Evolutionary conservation across 495 filamentous ascomycete species (phyloP), one percentile per base, ranked within the genome.

Genomic region (Hyphodiscus hymeniophilus): DNA sequence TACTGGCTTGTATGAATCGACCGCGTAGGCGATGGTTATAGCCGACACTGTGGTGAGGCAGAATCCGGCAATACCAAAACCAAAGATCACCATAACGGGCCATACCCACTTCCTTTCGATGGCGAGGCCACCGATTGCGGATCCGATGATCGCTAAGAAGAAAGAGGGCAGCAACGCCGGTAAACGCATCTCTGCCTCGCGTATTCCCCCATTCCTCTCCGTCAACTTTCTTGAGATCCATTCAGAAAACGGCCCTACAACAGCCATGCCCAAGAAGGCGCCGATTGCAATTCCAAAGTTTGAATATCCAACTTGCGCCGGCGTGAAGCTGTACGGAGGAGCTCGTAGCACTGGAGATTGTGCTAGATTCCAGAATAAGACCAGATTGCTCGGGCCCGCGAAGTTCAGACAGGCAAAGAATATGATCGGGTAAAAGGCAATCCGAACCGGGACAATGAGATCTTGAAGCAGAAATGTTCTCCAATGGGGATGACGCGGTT

Each of bases 1-100:
- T 33, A 81, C 67, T 22, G 72, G 72, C 50, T 79, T 81, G 61
- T 87, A 84, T 43, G 68, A 75, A 54, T 85, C 81, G 22, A 85
- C 73, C 3, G 74, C 73, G 50, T 77, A 77, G 2, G 68, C 63
- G 41, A 63, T 63, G 7, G 63, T 63, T 48, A 16, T 36, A 6
- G 13, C 13, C 13, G 34, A n/a, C 6, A 36, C 15, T 6, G 34
- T 18, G 15, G 34, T n/a, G 5, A 36, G 6, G 6, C 17, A 4
- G 6, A 36, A 7, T 5, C 34, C 34, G 13, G 34, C 15, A 18
- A 36, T 15, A 4, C 13, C 13, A 18, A 15, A 36, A 6, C 34
- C 34, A n/a, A 36, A n/a, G 4, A 36, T n/a, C 4, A 36, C 5
- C 4, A 36, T 36, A 15, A 4, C 4, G 6, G 13, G 13, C 34